Evolutionary conservation across 2,329 filamentous ascomycete species (phyloP).

Genomic region (Polychaeton citri): DNA sequence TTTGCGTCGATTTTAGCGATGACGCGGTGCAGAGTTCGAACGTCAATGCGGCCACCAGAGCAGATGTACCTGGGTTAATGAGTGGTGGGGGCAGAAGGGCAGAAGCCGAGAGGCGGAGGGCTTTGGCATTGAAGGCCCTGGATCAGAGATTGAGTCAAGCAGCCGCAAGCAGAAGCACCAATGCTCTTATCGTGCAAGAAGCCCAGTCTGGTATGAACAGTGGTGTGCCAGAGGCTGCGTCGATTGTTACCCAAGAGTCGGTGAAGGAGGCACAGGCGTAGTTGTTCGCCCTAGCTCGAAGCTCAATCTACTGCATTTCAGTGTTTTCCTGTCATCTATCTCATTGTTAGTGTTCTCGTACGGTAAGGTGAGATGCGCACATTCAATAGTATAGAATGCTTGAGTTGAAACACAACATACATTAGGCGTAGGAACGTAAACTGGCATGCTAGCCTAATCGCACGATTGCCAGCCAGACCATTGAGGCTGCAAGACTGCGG

Average conservation of each 20-base stretch:
- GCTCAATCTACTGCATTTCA: no score
- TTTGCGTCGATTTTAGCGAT: constrained; percentile 76
- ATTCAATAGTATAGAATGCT: no score
- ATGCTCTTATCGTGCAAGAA: background rate
- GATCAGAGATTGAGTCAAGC: constrained; percentile 66
- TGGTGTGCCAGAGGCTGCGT: background rate
- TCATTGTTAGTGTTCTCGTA: no score
- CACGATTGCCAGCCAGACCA: no score
- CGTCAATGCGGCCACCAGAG: constrained; percentile 53
- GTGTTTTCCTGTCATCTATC: no score
- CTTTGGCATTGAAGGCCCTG: constrained; percentile 76
- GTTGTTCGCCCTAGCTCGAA: no score
- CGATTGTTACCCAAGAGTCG: background rate
- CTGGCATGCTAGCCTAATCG: no score
- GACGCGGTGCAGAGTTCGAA: constrained; percentile 65
- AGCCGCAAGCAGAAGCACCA: background rate
- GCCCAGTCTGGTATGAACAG: background rate
- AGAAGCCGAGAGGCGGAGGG: constrained; percentile 80
- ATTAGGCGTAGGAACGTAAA: no score
- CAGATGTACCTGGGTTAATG: constrained; percentile 47
- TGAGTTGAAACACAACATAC: no score
- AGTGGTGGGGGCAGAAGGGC: constrained; percentile 56
- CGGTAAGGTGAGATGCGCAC: no score
- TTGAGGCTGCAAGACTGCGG: no score
- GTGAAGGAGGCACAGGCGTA: background rate